These are phyloP conservation scores for Corylus heterophylla DNA, from an alignment of 306 rosid species.

Conservation along the genomic window DNA sequence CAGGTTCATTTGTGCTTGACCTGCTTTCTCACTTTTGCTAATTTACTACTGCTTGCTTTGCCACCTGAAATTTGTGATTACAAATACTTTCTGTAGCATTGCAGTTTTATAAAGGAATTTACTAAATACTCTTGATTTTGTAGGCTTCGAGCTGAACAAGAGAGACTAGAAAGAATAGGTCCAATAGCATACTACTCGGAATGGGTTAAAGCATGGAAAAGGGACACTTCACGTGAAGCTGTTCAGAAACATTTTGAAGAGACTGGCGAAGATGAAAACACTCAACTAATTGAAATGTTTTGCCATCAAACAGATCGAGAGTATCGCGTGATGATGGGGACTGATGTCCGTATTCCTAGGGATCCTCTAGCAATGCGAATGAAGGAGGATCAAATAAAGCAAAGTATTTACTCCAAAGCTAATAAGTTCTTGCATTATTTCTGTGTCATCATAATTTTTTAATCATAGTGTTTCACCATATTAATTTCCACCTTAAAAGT, in stretches of 20 bases:
- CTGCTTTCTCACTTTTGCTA: conserved; percentile 11
- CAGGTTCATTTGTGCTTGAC: background rate
- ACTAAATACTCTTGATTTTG: conserved; percentile 16
- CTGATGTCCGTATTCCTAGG: conserved; percentile 79
- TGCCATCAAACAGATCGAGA: conserved; percentile 81
- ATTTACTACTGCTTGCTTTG: conserved; percentile 23
- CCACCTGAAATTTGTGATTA: conserved; percentile 23
- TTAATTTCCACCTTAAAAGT: too few relatives aligned
- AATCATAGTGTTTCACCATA: conserved; percentile 17
- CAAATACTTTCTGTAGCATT: conserved; percentile 11
- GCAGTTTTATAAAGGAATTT: conserved; percentile 17
- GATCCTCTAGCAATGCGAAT: conserved; percentile 97
- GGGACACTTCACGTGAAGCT: conserved; percentile 81
- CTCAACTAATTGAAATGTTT: conserved; percentile 87
- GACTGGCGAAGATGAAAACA: conserved; percentile 84
- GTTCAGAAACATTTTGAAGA: conserved; percentile 89
- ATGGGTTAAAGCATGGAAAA: conserved; percentile 94
- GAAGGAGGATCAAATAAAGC: conserved; percentile 93
- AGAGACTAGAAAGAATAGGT: conserved; percentile 65
- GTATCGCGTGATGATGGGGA: conserved; percentile 98
- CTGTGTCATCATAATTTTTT: conserved; percentile 13
- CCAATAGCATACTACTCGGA: conserved; percentile 82
- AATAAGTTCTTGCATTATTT: conserved; percentile 31
- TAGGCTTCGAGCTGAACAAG: conserved; percentile 88
- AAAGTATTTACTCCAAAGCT: conserved; percentile 65